Conservation (phyloP, 2,329 filamentous ascomycete genomes). For the Ophiostoma ulmi region DNA sequence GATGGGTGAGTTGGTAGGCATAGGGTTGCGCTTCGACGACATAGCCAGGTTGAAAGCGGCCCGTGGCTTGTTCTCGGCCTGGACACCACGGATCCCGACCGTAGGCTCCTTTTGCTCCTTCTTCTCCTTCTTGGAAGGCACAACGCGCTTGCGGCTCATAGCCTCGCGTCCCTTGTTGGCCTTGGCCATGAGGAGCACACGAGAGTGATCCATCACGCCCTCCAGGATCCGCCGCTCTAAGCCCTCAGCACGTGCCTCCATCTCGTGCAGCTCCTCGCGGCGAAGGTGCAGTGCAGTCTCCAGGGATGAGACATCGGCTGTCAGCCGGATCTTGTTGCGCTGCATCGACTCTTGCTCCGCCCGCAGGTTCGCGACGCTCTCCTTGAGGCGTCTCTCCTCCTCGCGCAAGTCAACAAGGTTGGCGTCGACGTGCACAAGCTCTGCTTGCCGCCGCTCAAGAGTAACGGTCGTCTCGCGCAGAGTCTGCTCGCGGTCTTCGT, state of each 20-base stretch:
- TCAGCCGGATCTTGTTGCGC: slow-evolving; percentile 72
- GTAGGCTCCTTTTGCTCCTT: background rate
- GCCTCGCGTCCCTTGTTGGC: slow-evolving; percentile 48
- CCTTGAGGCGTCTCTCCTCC: slow-evolving; percentile 51
- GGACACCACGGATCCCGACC: background rate
- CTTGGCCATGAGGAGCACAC: slow-evolving; percentile 77
- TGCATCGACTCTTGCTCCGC: slow-evolving; percentile 69
- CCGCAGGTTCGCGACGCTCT: slow-evolving; percentile 55
- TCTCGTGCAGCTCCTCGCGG: slow-evolving; percentile 82
- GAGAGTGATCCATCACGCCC: slow-evolving; percentile 92
- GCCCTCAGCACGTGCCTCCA: slow-evolving; percentile 83
- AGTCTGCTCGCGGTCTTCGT: slow-evolving; percentile 71
- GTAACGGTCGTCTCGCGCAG: slow-evolving; percentile 73
- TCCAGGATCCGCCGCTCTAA: slow-evolving; percentile 91
- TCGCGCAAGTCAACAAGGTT: slow-evolving; percentile 44
- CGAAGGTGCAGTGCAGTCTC: slow-evolving; percentile 86
- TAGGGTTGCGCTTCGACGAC: slow-evolving; percentile 46
- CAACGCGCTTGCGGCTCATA: slow-evolving; percentile 54
- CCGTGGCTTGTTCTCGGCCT: slow-evolving; percentile 30
- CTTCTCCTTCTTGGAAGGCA: slow-evolving; percentile 41
- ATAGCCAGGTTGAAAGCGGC: slow-evolving; percentile 51
- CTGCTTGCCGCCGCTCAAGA: slow-evolving; percentile 68
- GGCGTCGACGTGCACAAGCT: slow-evolving; percentile 58
- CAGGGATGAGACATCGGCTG: slow-evolving; percentile 81
- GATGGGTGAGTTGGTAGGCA: slow-evolving; percentile 41